Evolutionary conservation across 169 alveolate genomes (phyloP).

Genomic region (Plasmodium ovale): DNA sequence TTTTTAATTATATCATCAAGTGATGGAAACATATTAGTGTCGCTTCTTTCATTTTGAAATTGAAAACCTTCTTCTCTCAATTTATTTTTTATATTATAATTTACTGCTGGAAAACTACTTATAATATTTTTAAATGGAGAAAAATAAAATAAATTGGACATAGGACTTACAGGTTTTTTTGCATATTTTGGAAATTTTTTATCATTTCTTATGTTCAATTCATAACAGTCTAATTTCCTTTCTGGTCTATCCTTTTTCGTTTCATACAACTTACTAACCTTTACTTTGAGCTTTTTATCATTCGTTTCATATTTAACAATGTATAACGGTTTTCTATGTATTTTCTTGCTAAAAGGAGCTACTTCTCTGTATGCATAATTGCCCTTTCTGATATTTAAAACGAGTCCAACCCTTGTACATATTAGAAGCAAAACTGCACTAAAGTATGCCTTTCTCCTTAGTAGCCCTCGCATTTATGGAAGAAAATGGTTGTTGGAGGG

Average conservation of each 20-base stretch:
- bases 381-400: background rate
- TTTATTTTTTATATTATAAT: constrained; percentile 32
- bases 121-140: constrained; percentile 84
- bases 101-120: constrained; percentile 70
- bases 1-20: constrained; percentile 84
- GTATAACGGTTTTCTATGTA: constrained; percentile 7
- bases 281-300: constrained; percentile 16
- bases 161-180: constrained; percentile 84
- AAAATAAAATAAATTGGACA: constrained; percentile 78
- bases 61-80: constrained; percentile 74
- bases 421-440: background rate
- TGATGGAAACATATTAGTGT: constrained; percentile 76
- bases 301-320: constrained; percentile 13
- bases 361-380: background rate
- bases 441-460: background rate
- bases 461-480: constrained; percentile 4
- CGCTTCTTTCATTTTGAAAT: constrained; percentile 57
- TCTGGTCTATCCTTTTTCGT: constrained; percentile 66
- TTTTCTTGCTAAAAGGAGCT: background rate
- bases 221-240: constrained; percentile 80
- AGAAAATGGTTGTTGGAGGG: too few relatives aligned
- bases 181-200: constrained; percentile 80
- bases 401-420: background rate
- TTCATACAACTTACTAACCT: background rate
- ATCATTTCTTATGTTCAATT: constrained; percentile 82